phyloP scores from a whole-genome alignment of 1,284 basidiomycete species.

The Ustilago tritici region DNA sequence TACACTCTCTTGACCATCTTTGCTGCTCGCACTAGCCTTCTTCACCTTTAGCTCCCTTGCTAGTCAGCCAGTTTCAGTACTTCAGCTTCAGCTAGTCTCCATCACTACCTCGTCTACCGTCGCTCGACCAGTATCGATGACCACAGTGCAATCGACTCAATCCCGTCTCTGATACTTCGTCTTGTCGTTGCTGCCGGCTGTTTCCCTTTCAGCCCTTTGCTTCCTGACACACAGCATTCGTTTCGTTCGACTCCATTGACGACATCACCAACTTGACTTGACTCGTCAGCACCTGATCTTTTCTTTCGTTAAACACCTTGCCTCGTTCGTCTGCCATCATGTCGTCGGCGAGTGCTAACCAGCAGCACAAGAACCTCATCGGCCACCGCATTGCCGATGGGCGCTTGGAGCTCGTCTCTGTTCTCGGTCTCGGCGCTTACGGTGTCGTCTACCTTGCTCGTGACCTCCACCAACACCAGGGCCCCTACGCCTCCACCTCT shows the following conservation, averaged over 20 bases:
- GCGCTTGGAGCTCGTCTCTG: conserved; percentile 83
- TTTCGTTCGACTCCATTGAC: neutral
- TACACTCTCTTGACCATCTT: conserved; percentile 17
- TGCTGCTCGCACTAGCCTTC: conserved; percentile 5
- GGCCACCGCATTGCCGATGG: conserved; percentile 70
- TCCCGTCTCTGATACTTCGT: neutral
- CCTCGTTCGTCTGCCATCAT: conserved; percentile 26
- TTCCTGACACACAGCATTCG: neutral
- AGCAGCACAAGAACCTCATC: conserved; percentile 69
- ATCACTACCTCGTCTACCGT: neutral
- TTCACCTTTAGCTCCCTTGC: neutral
- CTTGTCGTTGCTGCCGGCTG: conserved; percentile 16
- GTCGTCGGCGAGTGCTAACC: conserved; percentile 43
- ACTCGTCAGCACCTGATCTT: neutral
- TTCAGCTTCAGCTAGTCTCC: neutral
- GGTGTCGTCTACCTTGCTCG: conserved; percentile 85
- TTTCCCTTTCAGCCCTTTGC: conserved; percentile 16
- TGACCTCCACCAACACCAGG: conserved; percentile 59
- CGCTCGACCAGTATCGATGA: neutral
- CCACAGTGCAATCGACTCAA: neutral
- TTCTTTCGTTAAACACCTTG: neutral
- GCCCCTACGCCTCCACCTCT: conserved; percentile 52
- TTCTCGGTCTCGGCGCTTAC: conserved; percentile 93
- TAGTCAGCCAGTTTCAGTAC: conserved; percentile 1
- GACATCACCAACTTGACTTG: neutral